Evolutionary conservation across 495 filamentous ascomycete genomes (phyloP), one percentile per base, ranked within the genome.

Genomic region (Sordaria brevicollis): DNA sequence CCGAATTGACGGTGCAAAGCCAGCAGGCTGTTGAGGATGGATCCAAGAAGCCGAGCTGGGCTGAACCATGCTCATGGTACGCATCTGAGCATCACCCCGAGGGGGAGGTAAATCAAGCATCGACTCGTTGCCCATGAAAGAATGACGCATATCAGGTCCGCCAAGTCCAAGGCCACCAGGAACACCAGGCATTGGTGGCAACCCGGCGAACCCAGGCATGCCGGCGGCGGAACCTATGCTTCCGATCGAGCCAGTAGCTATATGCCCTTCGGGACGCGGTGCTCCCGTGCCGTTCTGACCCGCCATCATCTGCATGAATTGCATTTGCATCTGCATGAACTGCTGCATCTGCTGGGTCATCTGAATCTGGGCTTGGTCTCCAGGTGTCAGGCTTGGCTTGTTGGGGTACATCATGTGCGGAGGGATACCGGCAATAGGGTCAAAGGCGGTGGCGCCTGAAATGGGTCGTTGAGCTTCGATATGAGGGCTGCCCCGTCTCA

Each of bases 271-370:
- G 41, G 76, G 74, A 4, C 75, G 74, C 38, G 80, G 69, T 25
- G 79, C 74, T 37, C 73, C 80, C 69, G 74, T 39, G 65, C 72
- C 73, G 65, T 75, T 76, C 65, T 83, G 79, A 57, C 78, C 78
- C 15, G 83, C 81, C 85, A 90, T 89, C 86, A 94, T 90, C 69
- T 93, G 90, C 88, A 93, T 92, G 83, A 93, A 91, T 69, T 95
- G 91, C 89, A 97, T 94, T 77, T 96, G 93, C 90, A 96, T 92
- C 75, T 93, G 90, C 90, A 95, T 92, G 82, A 94, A 94, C 73
- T 90, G 87, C 31, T 87, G 85, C 92, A 96, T 96, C 76, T 96
- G 92, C 74, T 94, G 91, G 33, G 88, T 89, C 83, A 97, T 90
- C 75, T 97, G 90, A 62, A 93, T 84, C 71, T 93, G 91, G 19